A percentile compares a stretch with the other conserved stretches of the same genome.
Conservation (phyloP, 768 basidiomycete species). For the Plicaturopsis crispa region DNA sequence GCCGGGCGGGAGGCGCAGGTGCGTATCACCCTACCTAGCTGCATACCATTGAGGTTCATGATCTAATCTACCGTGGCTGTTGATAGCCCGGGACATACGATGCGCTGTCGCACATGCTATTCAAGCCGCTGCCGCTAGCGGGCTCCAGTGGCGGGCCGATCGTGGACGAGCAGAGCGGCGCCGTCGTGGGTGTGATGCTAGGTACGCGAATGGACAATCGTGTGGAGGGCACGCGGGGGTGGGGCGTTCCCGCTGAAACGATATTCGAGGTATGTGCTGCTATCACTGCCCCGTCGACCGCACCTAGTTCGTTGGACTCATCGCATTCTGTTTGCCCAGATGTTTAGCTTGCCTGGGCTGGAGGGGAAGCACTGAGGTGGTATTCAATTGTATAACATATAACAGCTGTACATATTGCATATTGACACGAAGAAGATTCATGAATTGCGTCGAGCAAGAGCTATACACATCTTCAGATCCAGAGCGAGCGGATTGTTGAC, state of each 20-base stretch:
- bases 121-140: constrained; percentile 45
- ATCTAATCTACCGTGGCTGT: constrained; percentile 1
- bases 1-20: constrained; percentile 51
- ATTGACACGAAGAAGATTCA: no score
- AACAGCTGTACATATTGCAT: no score
- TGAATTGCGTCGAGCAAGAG: no score
- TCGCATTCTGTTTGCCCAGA: constrained; percentile 20
- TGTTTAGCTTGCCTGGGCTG: constrained; percentile 47
- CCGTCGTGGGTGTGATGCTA: constrained; percentile 58
- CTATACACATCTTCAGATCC: no score
- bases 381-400: background rate
- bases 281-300: no score
- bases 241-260: constrained; percentile 56
- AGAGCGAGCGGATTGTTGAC: no score
- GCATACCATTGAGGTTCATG: background rate
- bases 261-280: constrained; percentile 51
- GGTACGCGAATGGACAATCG: constrained; percentile 52
- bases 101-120: constrained; percentile 47
- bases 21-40: constrained; percentile 11
- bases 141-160: constrained; percentile 71
- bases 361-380: constrained; percentile 20
- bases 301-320: constrained; percentile 1
- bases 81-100: constrained; percentile 63
- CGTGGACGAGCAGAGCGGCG: constrained; percentile 50
- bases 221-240: constrained; percentile 47